Percentiles rank a stretch among this genome's conserved stretches.
These are phyloP conservation scores for Kregervanrija delftensis DNA, from an alignment of 805 yeast genomes.

Conservation along the genomic window DNA sequence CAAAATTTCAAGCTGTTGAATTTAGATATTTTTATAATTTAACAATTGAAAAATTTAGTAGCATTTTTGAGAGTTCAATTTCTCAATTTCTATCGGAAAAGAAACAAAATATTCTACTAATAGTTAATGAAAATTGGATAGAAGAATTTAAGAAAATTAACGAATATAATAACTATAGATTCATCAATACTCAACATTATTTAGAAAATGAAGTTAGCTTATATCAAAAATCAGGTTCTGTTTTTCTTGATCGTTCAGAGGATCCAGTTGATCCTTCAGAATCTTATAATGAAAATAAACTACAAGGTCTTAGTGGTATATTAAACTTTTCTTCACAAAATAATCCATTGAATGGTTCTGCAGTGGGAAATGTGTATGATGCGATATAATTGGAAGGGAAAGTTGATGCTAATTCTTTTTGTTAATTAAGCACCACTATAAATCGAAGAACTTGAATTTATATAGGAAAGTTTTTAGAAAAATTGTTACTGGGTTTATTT, in stretches of 20 bases:
- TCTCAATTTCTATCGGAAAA: conserved; percentile 23
- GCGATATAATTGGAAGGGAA: conserved; percentile 11
- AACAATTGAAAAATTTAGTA: conserved; percentile 28
- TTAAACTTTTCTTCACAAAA: conserved; percentile 26
- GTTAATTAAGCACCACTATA: too few species aligned
- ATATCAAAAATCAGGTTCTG: conserved; percentile 19
- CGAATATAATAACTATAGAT: conserved; percentile 23
- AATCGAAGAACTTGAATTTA: too few species aligned
- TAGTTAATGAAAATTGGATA: conserved; percentile 28
- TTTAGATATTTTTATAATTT: conserved; percentile 38
- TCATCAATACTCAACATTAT: conserved; percentile 18
- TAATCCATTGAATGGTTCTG: conserved; percentile 22
- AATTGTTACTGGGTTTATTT: too few species aligned
- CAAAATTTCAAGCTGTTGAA: conserved; percentile 55
- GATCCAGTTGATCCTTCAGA: conserved; percentile 1
- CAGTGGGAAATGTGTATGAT: conserved; percentile 23
- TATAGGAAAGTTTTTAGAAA: too few species aligned
- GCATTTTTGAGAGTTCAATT: conserved; percentile 22
- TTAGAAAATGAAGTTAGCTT: conserved; percentile 22
- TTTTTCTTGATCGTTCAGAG: conserved; percentile 4
- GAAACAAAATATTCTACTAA: conserved; percentile 26
- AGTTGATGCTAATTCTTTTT: too few species aligned
- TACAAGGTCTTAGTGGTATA: conserved; percentile 22
- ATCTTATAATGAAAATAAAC: conserved; percentile 9
- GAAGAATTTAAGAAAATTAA: conserved; percentile 23